phyloP scores from a whole-genome alignment of 345 rosid species.

The Isatis tinctoria region DNA sequence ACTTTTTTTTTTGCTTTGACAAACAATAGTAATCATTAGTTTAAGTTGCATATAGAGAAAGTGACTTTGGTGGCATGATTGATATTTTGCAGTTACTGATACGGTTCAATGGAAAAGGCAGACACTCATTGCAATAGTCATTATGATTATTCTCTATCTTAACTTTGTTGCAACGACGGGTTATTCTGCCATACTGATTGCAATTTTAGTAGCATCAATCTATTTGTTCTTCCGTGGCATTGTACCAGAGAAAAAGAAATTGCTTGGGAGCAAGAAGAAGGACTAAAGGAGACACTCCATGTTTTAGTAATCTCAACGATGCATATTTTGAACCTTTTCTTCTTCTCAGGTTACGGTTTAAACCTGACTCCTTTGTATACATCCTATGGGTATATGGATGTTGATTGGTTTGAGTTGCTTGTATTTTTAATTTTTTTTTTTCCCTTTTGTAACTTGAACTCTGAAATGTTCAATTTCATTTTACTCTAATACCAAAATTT shows the following conservation, averaged over 20 bases:
- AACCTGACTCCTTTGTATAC: background rate
- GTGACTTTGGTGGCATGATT: background rate
- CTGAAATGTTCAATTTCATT: background rate
- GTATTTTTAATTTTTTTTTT: background rate
- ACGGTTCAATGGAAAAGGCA: constrained; percentile 62
- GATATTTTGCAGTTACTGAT: constrained; percentile 62
- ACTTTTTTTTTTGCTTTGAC: background rate
- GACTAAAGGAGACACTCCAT: constrained; percentile 29
- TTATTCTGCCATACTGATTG: constrained; percentile 41
- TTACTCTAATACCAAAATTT: background rate
- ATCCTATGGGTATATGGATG: background rate
- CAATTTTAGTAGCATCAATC: constrained; percentile 43
- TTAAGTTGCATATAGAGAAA: background rate
- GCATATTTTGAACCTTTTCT: background rate
- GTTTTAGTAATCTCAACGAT: background rate
- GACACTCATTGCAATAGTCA: constrained; percentile 41
- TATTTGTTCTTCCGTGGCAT: constrained; percentile 60
- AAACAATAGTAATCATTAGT: background rate
- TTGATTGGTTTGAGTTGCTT: background rate
- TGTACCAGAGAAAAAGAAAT: constrained; percentile 67
- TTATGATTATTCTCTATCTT: constrained; percentile 60
- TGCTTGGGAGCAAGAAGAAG: constrained; percentile 41
- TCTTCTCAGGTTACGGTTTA: background rate
- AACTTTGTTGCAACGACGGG: constrained; percentile 52
- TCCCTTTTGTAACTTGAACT: background rate